Conservation (phyloP, 129 eudicot genomes). For the Tagetes patula region DNA sequence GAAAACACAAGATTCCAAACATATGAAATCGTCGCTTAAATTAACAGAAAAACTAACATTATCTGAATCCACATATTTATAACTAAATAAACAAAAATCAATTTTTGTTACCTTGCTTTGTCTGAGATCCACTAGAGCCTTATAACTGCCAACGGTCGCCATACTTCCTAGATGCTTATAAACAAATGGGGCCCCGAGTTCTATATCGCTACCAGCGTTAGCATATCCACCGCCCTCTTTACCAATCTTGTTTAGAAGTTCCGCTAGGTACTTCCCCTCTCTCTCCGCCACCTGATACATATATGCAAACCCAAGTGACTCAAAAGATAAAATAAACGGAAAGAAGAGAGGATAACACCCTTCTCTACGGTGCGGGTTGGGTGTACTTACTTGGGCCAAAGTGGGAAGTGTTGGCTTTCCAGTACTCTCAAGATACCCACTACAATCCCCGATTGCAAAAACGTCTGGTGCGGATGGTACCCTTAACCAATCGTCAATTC, state of each 20-base stretch:
- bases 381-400: constrained; percentile 74
- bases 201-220: constrained; percentile 48
- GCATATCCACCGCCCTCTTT: constrained; percentile 84
- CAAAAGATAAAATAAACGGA: neutral
- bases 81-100: neutral
- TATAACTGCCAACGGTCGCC: constrained; percentile 95
- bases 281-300: constrained; percentile 85
- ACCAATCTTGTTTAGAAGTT: constrained; percentile 61
- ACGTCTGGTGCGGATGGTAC: constrained; percentile 82
- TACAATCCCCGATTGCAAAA: constrained; percentile 84
- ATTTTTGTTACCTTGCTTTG: constrained; percentile 74
- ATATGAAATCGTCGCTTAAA: no score
- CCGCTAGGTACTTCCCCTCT: constrained; percentile 81
- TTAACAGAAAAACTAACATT: no score
- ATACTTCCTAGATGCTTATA: constrained; percentile 93
- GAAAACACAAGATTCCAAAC: constrained; percentile 15
- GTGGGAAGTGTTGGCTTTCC: constrained; percentile 94
- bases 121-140: constrained; percentile 96
- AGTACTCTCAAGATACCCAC: constrained; percentile 89
- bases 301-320: neutral
- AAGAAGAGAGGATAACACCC: neutral
- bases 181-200: constrained; percentile 65
- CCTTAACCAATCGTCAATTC: constrained; percentile 85
- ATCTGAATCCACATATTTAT: no score
- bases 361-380: neutral